phyloP scores from a whole-genome alignment of 1,284 basidiomycete species.

The Trametes versicolor region DNA sequence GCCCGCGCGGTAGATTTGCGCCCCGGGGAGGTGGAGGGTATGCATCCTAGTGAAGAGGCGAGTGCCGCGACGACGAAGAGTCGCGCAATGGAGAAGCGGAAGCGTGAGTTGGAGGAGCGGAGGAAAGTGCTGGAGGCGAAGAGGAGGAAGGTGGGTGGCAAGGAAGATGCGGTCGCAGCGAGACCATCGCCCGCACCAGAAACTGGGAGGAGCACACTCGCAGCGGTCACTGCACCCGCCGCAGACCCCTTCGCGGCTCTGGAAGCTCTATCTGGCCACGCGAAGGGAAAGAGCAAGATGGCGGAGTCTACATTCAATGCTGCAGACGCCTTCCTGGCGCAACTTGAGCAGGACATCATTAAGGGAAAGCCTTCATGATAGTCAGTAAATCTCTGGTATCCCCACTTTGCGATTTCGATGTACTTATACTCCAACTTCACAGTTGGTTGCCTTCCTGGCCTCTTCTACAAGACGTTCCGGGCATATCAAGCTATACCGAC shows the following conservation, averaged over 20 bases:
- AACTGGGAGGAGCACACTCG: constrained; percentile 14
- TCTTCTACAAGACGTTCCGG: constrained; percentile 58
- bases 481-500: constrained; percentile 58
- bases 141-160: constrained; percentile 65
- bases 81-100: constrained; percentile 81
- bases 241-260: constrained; percentile 61
- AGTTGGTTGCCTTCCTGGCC: constrained; percentile 37
- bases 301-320: constrained; percentile 40
- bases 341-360: constrained; percentile 59
- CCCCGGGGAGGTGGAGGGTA: constrained; percentile 74
- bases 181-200: constrained; percentile 1
- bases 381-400: background rate
- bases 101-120: constrained; percentile 81
- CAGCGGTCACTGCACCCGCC: constrained; percentile 7
- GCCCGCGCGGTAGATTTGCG: constrained; percentile 64
- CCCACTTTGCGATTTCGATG: background rate
- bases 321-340: constrained; percentile 72
- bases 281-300: constrained; percentile 42
- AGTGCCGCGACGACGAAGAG: constrained; percentile 49
- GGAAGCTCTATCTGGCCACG: constrained; percentile 49
- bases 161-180: constrained; percentile 25
- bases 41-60: constrained; percentile 53
- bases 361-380: constrained; percentile 21
- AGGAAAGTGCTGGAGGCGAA: constrained; percentile 83
- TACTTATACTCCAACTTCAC: background rate